Evolutionary conservation across 1,284 basidiomycete species (phyloP).

Genomic region (Cryptococcus sp.): DNA sequence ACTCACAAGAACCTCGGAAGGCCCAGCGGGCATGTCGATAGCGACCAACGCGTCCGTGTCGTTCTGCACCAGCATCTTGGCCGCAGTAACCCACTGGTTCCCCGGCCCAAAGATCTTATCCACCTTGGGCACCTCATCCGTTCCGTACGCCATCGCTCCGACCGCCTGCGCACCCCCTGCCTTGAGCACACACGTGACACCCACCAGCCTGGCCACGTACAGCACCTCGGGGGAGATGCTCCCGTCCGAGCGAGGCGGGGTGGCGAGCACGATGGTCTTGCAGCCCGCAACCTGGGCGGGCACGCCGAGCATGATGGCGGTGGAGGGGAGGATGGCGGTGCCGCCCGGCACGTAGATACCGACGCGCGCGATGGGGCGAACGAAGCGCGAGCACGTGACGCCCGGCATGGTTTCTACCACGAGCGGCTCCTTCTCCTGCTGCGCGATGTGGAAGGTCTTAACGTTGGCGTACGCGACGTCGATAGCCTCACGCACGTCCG

Average conservation of each 20-base stretch:
- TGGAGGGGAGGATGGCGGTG: slow-evolving; percentile 92
- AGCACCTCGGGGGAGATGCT: slow-evolving; percentile 90
- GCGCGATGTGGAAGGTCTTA: slow-evolving; percentile 81
- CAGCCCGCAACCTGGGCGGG: slow-evolving; percentile 98
- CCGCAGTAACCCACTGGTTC: slow-evolving; percentile 99
- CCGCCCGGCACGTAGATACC: slow-evolving; percentile 98
- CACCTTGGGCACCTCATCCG: slow-evolving; percentile 92
- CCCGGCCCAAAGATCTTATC: slow-evolving; percentile 99
- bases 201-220: slow-evolving; percentile 85
- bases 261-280: slow-evolving; percentile 87
- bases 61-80: slow-evolving; percentile 98
- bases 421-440: slow-evolving; percentile 67
- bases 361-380: slow-evolving; percentile 88
- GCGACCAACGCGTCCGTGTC: slow-evolving; percentile 95
- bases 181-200: slow-evolving; percentile 81
- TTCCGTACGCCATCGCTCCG: slow-evolving; percentile 96
- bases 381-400: slow-evolving; percentile 90
- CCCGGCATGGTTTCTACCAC: slow-evolving; percentile 97
- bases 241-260: slow-evolving; percentile 86
- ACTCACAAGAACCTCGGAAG: slow-evolving; percentile 90
- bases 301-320: slow-evolving; percentile 96
- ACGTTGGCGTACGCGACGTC: slow-evolving; percentile 92
- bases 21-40: slow-evolving; percentile 99
- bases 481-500: slow-evolving; percentile 73
- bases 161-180: slow-evolving; percentile 97